Conservation (phyloP, 1,284 basidiomycete species). For the Marasmius tenuissimus region DNA sequence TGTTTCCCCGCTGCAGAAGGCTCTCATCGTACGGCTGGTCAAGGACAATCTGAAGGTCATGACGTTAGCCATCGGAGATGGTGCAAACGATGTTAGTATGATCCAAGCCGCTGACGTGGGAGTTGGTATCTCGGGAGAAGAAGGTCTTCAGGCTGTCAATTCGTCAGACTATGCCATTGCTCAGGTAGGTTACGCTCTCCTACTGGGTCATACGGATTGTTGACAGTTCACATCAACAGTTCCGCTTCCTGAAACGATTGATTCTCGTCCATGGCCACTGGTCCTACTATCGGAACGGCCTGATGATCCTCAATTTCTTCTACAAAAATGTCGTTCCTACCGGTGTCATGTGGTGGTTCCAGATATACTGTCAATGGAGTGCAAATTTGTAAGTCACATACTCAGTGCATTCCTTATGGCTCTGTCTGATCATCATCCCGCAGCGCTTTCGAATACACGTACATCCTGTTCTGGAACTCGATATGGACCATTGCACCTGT, state of each 20-base stretch:
- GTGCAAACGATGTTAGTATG: constrained; percentile 96
- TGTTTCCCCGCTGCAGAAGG: constrained; percentile 96
- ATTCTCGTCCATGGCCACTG: constrained; percentile 97
- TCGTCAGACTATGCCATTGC: constrained; percentile 96
- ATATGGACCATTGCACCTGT: constrained; percentile 97
- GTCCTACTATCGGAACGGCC: constrained; percentile 94
- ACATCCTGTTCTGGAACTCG: constrained; percentile 97
- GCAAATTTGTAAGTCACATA: constrained; percentile 77
- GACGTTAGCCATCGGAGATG: constrained; percentile 96
- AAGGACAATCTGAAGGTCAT: constrained; percentile 89
- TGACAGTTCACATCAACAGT: constrained; percentile 42
- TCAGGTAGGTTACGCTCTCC: constrained; percentile 51
- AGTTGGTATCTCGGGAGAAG: constrained; percentile 94
- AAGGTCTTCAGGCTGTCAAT: constrained; percentile 96
- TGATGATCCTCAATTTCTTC: constrained; percentile 97
- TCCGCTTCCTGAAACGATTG: constrained; percentile 89
- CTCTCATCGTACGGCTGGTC: constrained; percentile 87
- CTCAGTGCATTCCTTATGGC: background rate
- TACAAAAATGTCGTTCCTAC: constrained; percentile 99
- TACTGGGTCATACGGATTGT: background rate
- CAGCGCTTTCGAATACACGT: constrained; percentile 90
- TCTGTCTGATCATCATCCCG: constrained; percentile 6
- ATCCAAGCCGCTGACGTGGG: constrained; percentile 95
- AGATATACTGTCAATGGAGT: constrained; percentile 96
- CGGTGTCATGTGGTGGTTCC: constrained; percentile 97